A percentile compares a stretch with the other conserved stretches of the same genome.
Evolutionary conservation across 2,329 filamentous ascomycete genomes (phyloP).

Genomic region (Thelonectria olida): DNA sequence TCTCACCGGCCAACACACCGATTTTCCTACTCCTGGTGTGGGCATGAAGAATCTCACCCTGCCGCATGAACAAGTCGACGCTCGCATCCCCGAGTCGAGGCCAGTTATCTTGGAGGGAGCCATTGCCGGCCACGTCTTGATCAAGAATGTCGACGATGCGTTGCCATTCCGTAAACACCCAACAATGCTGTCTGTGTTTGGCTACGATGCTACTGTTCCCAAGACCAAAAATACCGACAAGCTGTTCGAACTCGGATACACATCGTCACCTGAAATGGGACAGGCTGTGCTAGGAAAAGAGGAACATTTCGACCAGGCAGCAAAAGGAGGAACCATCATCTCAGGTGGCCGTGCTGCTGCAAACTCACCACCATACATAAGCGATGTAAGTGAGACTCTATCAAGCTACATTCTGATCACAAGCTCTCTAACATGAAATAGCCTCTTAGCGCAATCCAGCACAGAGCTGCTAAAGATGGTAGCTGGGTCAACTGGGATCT

Average conservation of each 20-base stretch:
- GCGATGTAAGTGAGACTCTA: conserved; percentile 51
- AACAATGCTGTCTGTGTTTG: conserved; percentile 65
- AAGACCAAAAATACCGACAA: conserved; percentile 59
- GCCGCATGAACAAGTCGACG: conserved; percentile 58
- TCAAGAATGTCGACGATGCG: conserved; percentile 75
- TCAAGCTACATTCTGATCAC: no score
- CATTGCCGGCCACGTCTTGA: conserved; percentile 70
- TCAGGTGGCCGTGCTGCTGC: conserved; percentile 62
- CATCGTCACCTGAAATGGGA: conserved; percentile 56
- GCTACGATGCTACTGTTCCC: conserved; percentile 68
- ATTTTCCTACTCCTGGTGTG: conserved; percentile 56
- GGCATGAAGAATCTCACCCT: conserved; percentile 69
- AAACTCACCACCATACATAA: conserved; percentile 59
- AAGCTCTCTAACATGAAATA: conserved; percentile 38
- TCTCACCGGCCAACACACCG: conserved; percentile 61
- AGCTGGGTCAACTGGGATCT: conserved; percentile 63
- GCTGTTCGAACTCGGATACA: conserved; percentile 57
- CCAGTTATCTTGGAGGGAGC: conserved; percentile 60
- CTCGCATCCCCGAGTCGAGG: conserved; percentile 56
- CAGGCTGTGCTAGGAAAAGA: conserved; percentile 54
- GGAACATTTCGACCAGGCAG: conserved; percentile 58
- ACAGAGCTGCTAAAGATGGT: conserved; percentile 59
- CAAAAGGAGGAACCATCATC: conserved; percentile 61
- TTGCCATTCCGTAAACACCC: conserved; percentile 70
- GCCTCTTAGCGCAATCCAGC: conserved; percentile 65